phyloP scores from a whole-genome alignment of 2,329 filamentous ascomycete genomes.

The Aspergillus fischeri region DNA sequence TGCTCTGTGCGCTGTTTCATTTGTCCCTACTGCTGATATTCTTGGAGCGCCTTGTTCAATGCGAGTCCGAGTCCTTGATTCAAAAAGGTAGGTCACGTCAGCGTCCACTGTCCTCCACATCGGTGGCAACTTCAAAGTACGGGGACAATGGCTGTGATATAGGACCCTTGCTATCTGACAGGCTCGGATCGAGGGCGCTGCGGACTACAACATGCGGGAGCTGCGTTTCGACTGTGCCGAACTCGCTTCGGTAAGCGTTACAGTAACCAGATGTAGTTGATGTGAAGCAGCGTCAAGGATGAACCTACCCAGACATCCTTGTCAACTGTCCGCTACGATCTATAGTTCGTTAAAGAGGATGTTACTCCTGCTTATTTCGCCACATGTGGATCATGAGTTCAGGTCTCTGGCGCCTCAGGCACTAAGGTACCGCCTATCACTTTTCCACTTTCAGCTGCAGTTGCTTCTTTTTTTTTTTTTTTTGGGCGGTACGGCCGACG shows the following conservation, averaged over 20 bases:
- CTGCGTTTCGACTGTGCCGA: neutral
- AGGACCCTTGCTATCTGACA: constrained; percentile 9
- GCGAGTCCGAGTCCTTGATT: neutral
- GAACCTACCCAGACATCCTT: neutral
- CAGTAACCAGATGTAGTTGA: neutral
- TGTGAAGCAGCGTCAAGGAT: neutral
- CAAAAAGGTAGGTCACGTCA: neutral
- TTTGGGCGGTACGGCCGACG: neutral
- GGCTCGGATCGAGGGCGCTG: constrained; percentile 2
- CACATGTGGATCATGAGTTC: neutral
- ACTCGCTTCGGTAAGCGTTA: neutral
- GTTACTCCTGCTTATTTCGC: constrained; percentile 5
- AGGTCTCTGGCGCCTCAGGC: neutral
- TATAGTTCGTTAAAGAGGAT: neutral
- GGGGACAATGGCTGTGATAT: constrained; percentile 1
- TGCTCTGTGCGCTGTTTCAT: constrained; percentile 1
- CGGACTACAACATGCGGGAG: neutral
- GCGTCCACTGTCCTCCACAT: neutral
- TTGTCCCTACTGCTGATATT: neutral
- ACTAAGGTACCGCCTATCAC: neutral
- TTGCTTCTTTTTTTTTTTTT: neutral
- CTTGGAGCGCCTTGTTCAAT: neutral
- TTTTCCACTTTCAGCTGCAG: neutral
- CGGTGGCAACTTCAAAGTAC: constrained; percentile 7
- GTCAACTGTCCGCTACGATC: neutral